Percentiles rank a stretch among this genome's conserved stretches.
phyloP scores from a whole-genome alignment of 2,329 filamentous ascomycete species.

The Macrophomina pseudophaseolina region DNA sequence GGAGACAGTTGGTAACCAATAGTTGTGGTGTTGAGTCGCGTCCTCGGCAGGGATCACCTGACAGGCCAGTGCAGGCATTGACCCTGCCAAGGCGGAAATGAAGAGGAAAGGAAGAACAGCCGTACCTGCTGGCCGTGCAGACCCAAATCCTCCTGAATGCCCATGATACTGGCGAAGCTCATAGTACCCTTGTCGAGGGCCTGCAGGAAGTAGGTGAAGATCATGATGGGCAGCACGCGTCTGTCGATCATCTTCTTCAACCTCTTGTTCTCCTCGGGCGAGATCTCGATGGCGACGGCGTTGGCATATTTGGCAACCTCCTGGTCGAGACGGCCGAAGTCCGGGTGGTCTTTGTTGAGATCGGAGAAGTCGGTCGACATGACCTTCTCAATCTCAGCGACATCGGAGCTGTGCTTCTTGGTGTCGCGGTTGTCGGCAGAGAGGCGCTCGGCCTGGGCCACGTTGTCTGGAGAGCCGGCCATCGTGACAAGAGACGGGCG shows the following conservation, averaged over 20 bases:
- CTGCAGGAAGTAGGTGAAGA: slow-evolving; percentile 68
- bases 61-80: background rate
- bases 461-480: slow-evolving; percentile 8
- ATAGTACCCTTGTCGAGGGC: slow-evolving; percentile 67
- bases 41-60: background rate
- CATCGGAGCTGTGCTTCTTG: slow-evolving; percentile 42
- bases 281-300: slow-evolving; percentile 61
- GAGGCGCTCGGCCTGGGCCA: background rate
- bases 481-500: background rate
- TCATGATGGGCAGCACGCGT: slow-evolving; percentile 59
- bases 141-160: slow-evolving; percentile 66
- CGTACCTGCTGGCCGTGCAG: slow-evolving; percentile 55
- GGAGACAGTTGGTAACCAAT: background rate
- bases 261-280: slow-evolving; percentile 63
- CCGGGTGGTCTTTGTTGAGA: slow-evolving; percentile 57
- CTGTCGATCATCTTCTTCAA: slow-evolving; percentile 59
- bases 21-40: background rate
- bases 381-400: slow-evolving; percentile 56
- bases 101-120: slow-evolving; percentile 30
- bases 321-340: slow-evolving; percentile 67
- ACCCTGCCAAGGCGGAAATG: background rate
- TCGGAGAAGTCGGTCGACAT: slow-evolving; percentile 47
- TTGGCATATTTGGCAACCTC: slow-evolving; percentile 74
- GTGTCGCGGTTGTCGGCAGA: slow-evolving; percentile 10
- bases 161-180: slow-evolving; percentile 67